A percentile compares a stretch with the other conserved stretches of the same genome.
Conservation (phyloP, 495 filamentous ascomycete species). For the Staphylotrichum tortipilum region DNA sequence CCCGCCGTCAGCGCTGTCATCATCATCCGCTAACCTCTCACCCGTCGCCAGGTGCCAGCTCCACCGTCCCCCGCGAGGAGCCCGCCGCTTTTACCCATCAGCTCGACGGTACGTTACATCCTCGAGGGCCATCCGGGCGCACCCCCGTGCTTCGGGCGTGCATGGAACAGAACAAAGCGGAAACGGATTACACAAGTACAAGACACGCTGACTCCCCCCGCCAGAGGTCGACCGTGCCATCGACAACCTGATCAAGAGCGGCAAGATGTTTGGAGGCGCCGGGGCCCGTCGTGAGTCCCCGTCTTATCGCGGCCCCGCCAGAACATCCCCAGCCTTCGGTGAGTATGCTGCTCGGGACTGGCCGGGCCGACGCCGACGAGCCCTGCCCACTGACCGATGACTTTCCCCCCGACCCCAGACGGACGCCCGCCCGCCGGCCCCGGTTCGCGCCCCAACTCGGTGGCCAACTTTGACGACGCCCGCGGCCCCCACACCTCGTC, state of each 20-base stretch:
- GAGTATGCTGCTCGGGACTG: slow-evolving; percentile 27
- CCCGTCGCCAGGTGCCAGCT: slow-evolving; percentile 57
- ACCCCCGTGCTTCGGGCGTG: too few species aligned
- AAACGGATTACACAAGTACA: too few species aligned
- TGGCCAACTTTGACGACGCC: slow-evolving; percentile 64
- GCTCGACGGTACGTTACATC: slow-evolving; percentile 70
- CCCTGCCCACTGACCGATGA: slow-evolving; percentile 20
- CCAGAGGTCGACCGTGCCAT: slow-evolving; percentile 94
- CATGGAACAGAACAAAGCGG: background rate
- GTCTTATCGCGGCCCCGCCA: slow-evolving; percentile 53
- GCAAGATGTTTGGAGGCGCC: slow-evolving; percentile 71
- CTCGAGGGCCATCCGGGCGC: too few species aligned
- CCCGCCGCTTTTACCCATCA: slow-evolving; percentile 74
- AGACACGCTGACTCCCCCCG: slow-evolving; percentile 12
- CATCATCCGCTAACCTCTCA: slow-evolving; percentile 35
- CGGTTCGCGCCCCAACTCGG: slow-evolving; percentile 65
- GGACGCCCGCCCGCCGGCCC: slow-evolving; percentile 34
- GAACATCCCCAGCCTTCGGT: slow-evolving; percentile 53
- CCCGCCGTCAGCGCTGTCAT: too few species aligned
- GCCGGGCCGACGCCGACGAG: slow-evolving; percentile 15
- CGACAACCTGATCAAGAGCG: slow-evolving; percentile 92
- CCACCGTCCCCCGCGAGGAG: slow-evolving; percentile 69
- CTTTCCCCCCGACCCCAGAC: slow-evolving; percentile 24
- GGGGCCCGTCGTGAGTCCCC: slow-evolving; percentile 77
- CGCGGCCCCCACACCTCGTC: slow-evolving; percentile 66